Evolutionary conservation across 495 filamentous ascomycete genomes (phyloP), one percentile per base, ranked within the genome.

Genomic region (Letharia columbiana): DNA sequence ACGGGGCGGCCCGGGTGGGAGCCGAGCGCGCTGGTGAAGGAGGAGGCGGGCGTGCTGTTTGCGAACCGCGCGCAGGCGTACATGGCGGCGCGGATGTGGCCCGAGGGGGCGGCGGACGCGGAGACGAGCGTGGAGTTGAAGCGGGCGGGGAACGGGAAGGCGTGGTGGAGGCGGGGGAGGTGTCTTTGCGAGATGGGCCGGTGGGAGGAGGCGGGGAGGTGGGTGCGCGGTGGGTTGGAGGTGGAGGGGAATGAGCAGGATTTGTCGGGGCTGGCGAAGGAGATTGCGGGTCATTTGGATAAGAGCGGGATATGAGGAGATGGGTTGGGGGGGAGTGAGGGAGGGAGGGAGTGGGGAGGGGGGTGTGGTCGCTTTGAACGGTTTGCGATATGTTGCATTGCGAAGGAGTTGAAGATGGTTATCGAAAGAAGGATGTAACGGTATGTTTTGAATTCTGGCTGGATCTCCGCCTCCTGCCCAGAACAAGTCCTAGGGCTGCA

Each of bases 141-240:
- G 85, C 80, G 85, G 62, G 79, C 83, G 54, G 91, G 87, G 40
- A 97, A 98, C 77, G 86, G 89, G 10, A 98, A 97, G 86, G 92
- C 88, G 4, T 97, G 92, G 89, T 97, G 90, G 87, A 78, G 93
- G 58, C 78, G 89, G 67, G 92, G 88, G 12, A 86, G 84, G 78
- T 92, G 87, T 75, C 78, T 96, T 73, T 75, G 86, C 62, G 94
- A 98, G 86, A 98, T 97, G 94, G 87, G 89, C 12, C 75, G 92
- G 73, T 78, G 88, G 74, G 86, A 89, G 67, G 94, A 98, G 83
- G 91, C 91, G 10, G 80, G 79, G 74, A 83, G 82, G 62, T 91
- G 90, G 81, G 79, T 96, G 50, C 79, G 77, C 52, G 79, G 82
- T 72, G 91, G 84, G 17, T 71, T 96, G 67, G 93, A 96, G 82